Base-by-base conservation (phyloP, 371 early-diverging fungal species). In the Apophysomyces sp. region DNA sequence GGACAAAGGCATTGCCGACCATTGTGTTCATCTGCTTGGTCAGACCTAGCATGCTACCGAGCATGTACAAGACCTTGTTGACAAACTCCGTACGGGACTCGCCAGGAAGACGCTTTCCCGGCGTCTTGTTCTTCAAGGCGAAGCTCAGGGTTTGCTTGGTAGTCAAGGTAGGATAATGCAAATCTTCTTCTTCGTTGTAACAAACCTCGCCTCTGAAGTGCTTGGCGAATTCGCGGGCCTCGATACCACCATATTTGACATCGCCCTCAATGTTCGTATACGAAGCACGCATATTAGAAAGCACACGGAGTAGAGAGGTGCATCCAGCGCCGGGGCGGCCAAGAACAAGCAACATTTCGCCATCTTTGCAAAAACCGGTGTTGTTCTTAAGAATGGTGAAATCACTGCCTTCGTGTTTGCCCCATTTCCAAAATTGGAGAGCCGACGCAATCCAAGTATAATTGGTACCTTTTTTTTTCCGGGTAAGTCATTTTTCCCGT, bases 1-100 rank as follows among this genome's bases (percentile, higher is more conserved):
- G 90, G 34, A 90, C 74, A 49, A 86, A 86, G 1, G 87, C 90
- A 66, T 94, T 89, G 27, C 96, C 96, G 11, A 95, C 91, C 52
- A 89, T 74, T 8, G 92, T 89, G 70, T 94, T 73, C 53, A 86
- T 80, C 68, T 87, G 89, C 61, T 87, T 85, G 36, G 83, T 84
- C 26, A 92, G 69, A 27, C 91, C 89, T 16, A 90, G 76, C 80
- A 89, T 85, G 60, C 81, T 77, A 15, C 76, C 64, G 9, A 81
- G 71, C 67, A 73, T 68, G 30, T 73, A 72, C 18, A 79, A 60
- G 15, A 82, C 60, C 27, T 76, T 74, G 51, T 68, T 53, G 4
- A 63, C 52, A 24, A 72, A 68, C 7, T 70, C 64, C 2, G 32
- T 41, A 39, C 62, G 61, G 0, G 64, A 37, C 55, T 65, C 65